Conservation (phyloP, 1,284 basidiomycete genomes). For the Sanguinoderma infundibulare region DNA sequence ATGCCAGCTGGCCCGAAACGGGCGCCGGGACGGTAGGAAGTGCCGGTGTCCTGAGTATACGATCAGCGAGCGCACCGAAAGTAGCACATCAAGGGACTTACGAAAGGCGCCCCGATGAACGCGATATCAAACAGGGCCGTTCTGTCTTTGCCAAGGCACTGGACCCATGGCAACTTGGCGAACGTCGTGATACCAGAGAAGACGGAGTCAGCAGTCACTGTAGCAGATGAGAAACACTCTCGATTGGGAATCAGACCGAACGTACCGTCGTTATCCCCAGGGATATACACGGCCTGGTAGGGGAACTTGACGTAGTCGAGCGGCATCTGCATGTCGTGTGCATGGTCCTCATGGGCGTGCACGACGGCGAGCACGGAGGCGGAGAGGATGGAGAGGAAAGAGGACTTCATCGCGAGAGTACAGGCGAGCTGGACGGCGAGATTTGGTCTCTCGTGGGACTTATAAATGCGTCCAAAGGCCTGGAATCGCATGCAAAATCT, state of each 20-base stretch:
- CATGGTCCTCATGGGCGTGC: conserved; percentile 46
- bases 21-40: conserved; percentile 78
- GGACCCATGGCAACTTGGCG: conserved; percentile 75
- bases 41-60: conserved; percentile 63
- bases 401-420: conserved; percentile 26
- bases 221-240: neutral
- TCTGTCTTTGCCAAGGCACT: conserved; percentile 66
- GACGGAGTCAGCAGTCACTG: conserved; percentile 71
- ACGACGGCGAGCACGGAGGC: conserved; percentile 21
- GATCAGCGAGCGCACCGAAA: conserved; percentile 7
- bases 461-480: conserved; percentile 3
- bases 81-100: conserved; percentile 40
- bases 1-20: conserved; percentile 82
- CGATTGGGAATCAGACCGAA: neutral
- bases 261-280: conserved; percentile 59
- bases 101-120: conserved; percentile 81
- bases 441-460: neutral
- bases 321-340: conserved; percentile 56
- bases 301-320: conserved; percentile 68
- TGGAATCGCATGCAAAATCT: neutral
- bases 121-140: conserved; percentile 71
- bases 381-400: conserved; percentile 11
- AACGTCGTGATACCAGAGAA: conserved; percentile 80
- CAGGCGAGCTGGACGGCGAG: neutral
- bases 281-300: conserved; percentile 52